These are phyloP conservation scores for Xylaria sp. DNA, from an alignment of 2,329 filamentous ascomycete species.

Conservation along the genomic window DNA sequence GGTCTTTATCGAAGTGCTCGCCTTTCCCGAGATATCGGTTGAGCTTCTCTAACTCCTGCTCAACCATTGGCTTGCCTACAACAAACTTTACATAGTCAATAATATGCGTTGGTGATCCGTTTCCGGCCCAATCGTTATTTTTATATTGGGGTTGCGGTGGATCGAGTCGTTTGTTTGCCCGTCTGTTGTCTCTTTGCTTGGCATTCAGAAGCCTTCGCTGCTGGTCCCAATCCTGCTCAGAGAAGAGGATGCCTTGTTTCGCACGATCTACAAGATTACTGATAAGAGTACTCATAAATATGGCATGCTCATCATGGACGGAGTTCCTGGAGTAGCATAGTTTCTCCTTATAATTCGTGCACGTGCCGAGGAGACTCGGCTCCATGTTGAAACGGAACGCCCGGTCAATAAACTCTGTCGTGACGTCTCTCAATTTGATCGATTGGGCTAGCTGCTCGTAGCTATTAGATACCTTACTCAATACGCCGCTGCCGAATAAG, in stretches of 20 bases:
- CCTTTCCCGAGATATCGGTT: conserved; percentile 42
- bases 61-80: conserved; percentile 59
- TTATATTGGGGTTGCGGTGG: conserved; percentile 57
- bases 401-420: conserved; percentile 61
- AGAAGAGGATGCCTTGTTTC: conserved; percentile 66
- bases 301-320: conserved; percentile 58
- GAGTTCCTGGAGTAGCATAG: conserved; percentile 69
- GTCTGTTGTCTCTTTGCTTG: conserved; percentile 25
- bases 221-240: conserved; percentile 53
- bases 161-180: conserved; percentile 45
- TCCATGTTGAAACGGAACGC: conserved; percentile 69
- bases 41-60: conserved; percentile 52
- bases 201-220: conserved; percentile 50
- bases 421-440: conserved; percentile 40
- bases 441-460: conserved; percentile 57
- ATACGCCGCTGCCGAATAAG: conserved; percentile 59
- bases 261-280: conserved; percentile 67
- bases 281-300: conserved; percentile 63
- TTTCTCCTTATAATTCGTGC: conserved; percentile 72
- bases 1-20: conserved; percentile 44
- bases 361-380: conserved; percentile 68
- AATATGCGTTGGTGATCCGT: conserved; percentile 58
- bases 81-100: conserved; percentile 71
- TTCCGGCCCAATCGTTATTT: conserved; percentile 48
- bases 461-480: conserved; percentile 60